Base-by-base conservation (phyloP, 371 early-diverging fungal species). In the Mucor irregularis region DNA sequence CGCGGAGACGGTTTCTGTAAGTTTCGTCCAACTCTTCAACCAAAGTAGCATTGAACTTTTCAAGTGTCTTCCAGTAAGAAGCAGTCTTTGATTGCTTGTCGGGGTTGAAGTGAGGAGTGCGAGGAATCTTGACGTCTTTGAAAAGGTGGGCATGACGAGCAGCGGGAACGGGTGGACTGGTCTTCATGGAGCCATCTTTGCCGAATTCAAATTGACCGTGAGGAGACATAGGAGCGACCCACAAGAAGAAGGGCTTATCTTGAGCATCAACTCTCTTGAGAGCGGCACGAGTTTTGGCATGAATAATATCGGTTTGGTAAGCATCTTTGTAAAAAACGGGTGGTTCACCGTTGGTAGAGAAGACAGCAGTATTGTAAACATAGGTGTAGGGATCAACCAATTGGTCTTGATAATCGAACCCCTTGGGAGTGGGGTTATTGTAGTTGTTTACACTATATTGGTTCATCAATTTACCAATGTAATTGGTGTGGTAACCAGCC, bases 381-480 rank as follows among this genome's bases (percentile, higher is more conserved):
- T 84, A 88, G 22, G 81, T 84, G 47, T 71, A 81, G 29, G 88
- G 88, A 16, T 76, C 76, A 7, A 88, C 81, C 4, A 86, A 58
- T 7, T 83, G 84, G 49, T 87, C 88, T 60, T 69, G 69, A n/a
- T 69, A 50, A 44, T 66, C 51, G 53, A 64, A 68, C 8, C 75
- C 73, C 52, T 49, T 56, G 19, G 73, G 71, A 3, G 45, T 62
- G n/a, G 77, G 72, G 3, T 57, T 67, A 30, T 76, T 63, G 44
- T 71, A 76, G 22, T 76, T 76, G 30, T 55, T 65, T 6, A 74
- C 61, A 2, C 59, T 49, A n/a, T 73, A 73, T 16, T 81, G 80
- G 53, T 84, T 84, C 72, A 88, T 81, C 13, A 88, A 74, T 46
- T 88, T 88, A 26, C 88, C 88, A 45, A 83, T 83, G 42, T 83